These are phyloP conservation scores for Phytophthora idaei DNA, from an alignment of 352 stramenopile genomes.

Conservation along the genomic window DNA sequence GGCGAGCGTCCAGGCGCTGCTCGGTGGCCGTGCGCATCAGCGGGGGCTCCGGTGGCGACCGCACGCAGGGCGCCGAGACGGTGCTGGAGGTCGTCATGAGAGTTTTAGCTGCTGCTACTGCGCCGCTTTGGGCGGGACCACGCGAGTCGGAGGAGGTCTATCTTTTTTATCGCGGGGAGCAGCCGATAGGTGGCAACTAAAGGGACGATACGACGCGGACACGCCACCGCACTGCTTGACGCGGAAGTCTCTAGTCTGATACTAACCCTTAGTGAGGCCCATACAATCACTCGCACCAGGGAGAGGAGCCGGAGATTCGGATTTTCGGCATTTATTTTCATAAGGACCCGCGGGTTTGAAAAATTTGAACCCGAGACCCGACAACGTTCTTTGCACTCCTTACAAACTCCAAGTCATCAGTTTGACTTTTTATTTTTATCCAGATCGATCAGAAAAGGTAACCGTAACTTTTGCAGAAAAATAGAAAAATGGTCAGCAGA, in stretches of 20 bases:
- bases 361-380: not conserved
- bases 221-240: slow-evolving; percentile 16
- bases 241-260: slow-evolving; percentile 39
- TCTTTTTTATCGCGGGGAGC: slow-evolving; percentile 10
- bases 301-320: slow-evolving; percentile 9
- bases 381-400: not conserved
- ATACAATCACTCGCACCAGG: slow-evolving; percentile 21
- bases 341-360: slow-evolving; percentile 5
- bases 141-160: slow-evolving; percentile 9
- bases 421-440: not conserved
- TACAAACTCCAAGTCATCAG: not conserved
- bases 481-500: slow-evolving; percentile 27
- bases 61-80: slow-evolving; percentile 18
- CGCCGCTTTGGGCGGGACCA: slow-evolving; percentile 6
- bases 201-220: slow-evolving; percentile 6
- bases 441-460: not conserved
- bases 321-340: slow-evolving; percentile 13
- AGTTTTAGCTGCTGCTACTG: slow-evolving; percentile 4
- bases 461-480: slow-evolving; percentile 8
- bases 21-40: slow-evolving; percentile 19
- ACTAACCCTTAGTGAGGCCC: slow-evolving; percentile 26
- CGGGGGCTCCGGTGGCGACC: slow-evolving; percentile 10
- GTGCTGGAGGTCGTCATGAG: slow-evolving; percentile 39
- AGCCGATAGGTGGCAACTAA: slow-evolving; percentile 4
- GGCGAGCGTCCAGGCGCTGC: slow-evolving; percentile 27